Percentiles rank a stretch among this genome's conserved stretches.
Evolutionary conservation across 1,139 yeast species (phyloP).

Genomic region (Petasospora rhodanensis): DNA sequence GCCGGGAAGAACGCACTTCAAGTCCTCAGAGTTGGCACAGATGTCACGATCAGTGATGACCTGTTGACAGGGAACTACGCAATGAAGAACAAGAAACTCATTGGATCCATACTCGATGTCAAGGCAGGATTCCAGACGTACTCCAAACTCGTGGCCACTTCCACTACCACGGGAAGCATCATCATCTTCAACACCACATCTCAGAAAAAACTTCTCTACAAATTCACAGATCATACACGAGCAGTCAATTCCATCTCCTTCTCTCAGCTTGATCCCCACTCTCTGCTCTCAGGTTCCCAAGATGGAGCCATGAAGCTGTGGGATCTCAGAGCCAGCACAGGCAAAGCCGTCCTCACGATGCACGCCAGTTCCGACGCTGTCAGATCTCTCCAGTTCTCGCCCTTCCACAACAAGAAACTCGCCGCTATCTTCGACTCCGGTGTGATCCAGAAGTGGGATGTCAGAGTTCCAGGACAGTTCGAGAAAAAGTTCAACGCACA

Average conservation of each 20-base stretch:
- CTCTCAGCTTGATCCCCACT: constrained; percentile 49
- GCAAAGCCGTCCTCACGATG: constrained; percentile 27
- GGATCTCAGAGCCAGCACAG: constrained; percentile 63
- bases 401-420: constrained; percentile 42
- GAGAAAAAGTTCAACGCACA: constrained; percentile 85
- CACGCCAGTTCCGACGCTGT: constrained; percentile 52
- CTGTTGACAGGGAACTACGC: constrained; percentile 27
- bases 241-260: constrained; percentile 81
- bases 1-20: constrained; percentile 60
- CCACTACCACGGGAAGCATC: constrained; percentile 48
- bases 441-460: constrained; percentile 77
- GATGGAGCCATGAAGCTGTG: constrained; percentile 87
- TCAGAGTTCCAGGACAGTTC: constrained; percentile 51
- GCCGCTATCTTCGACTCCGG: constrained; percentile 91
- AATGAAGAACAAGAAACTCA: constrained; percentile 35
- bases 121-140: constrained; percentile 42
- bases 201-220: constrained; percentile 38
- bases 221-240: constrained; percentile 68
- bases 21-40: constrained; percentile 36
- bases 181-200: constrained; percentile 41
- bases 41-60: constrained; percentile 34
- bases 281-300: constrained; percentile 79
- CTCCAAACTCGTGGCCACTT: constrained; percentile 41
- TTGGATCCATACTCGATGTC: constrained; percentile 45
- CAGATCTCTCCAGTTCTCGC: constrained; percentile 57